These are phyloP conservation scores for Smithsoniella earleae DNA, from an alignment of 163 green algal genomes.

Conservation along the genomic window DNA sequence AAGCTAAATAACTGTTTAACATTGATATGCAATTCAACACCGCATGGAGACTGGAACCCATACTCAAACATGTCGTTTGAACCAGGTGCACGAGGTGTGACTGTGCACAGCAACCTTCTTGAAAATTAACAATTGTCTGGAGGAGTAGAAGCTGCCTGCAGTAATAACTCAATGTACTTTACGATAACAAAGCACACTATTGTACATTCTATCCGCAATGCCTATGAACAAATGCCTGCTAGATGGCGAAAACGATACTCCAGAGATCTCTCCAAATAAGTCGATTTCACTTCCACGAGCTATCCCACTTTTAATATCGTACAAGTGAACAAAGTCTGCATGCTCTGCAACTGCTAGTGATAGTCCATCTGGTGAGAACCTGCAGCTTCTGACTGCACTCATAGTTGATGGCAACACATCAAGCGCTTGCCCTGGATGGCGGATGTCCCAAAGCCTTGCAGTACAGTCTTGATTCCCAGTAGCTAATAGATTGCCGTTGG, in stretches of 20 bases:
- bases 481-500: slow-evolving; percentile 65
- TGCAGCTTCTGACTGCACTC: slow-evolving; percentile 57
- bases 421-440: slow-evolving; percentile 40
- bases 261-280: slow-evolving; percentile 87
- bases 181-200: slow-evolving; percentile 46
- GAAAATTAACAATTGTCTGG: too few relatives aligned
- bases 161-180: too few relatives aligned
- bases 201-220: slow-evolving; percentile 65
- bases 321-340: slow-evolving; percentile 87
- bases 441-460: slow-evolving; percentile 69
- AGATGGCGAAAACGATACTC: slow-evolving; percentile 69
- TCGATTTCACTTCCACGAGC: slow-evolving; percentile 55
- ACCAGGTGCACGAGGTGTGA: too few relatives aligned
- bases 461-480: slow-evolving; percentile 88
- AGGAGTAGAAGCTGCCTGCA: too few relatives aligned
- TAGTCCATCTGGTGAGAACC: slow-evolving; percentile 58
- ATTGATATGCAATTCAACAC: too few relatives aligned
- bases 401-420: slow-evolving; percentile 52
- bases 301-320: slow-evolving; percentile 52
- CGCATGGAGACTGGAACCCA: too few relatives aligned
- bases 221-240: slow-evolving; percentile 60
- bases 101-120: too few relatives aligned
- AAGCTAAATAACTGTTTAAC: too few relatives aligned
- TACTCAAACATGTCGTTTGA: too few relatives aligned
- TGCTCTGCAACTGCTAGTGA: slow-evolving; percentile 71